Base-by-base conservation (phyloP, 23 red algal genomes). In the Rhodosorus marinus region DNA sequence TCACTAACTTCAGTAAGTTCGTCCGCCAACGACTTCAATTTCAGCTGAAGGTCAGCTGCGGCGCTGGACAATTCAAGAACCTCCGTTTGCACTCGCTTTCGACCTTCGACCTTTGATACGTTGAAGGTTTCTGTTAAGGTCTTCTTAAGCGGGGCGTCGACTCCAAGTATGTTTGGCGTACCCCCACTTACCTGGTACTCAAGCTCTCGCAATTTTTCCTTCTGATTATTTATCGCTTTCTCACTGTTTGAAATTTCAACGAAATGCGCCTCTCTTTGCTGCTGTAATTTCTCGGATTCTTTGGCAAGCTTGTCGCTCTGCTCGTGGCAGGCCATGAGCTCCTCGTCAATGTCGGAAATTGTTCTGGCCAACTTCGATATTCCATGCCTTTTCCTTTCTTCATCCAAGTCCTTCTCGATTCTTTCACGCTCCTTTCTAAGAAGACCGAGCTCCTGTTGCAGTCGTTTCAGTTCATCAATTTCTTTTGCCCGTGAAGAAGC, bases 261-360 rank as follows among this genome's bases (percentile, higher is more conserved):
- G 4, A 49, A 32, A 6, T 75, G 70, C 31, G 64, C 70, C n/a
- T 3, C n/a, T 53, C 66, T 59, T n/a, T 75, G 35, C 1, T 20
- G 35, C 26, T 25, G 22, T 17, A 75, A 36, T 22, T 30, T 47
- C 40, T 75, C 33, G 24, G 49, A 24, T 7, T 50, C 32, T 6
- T 29, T 8, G 22, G 59, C 47, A 47, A 52, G 19, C 2, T 15
- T 51, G 1, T 17, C 20, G 4, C 64, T 24, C 19, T 75, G 59
- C 31, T 75, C 55, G 19, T 51, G 26, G 21, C 42, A 26, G 22
- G 24, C 57, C 6, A 52, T 46, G 2, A 33, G 29, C 49, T 29
- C 22, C 30, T 53, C 66, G n/a, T 52, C 54, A 15, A 26, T 24
- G 24, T 2, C 24, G 1, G 15, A 28, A 50, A 75, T 61, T 5